Base-by-base conservation (phyloP, 352 stramenopile species). In the Blastocystis sp. region DNA sequence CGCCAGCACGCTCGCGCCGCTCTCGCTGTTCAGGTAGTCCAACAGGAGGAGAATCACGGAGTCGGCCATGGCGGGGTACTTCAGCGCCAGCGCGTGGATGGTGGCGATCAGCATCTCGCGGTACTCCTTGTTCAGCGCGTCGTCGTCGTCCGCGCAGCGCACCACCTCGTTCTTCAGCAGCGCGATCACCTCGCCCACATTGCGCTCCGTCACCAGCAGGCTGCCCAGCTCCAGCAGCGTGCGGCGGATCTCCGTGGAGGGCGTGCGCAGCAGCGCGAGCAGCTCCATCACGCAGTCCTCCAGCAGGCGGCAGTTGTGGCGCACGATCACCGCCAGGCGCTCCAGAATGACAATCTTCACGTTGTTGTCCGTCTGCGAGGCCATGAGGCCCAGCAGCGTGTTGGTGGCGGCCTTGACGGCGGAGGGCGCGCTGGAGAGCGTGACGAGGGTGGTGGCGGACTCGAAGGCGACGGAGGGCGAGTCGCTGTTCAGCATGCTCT, bases 301-400 rank as follows among this genome's bases (percentile, higher is more conserved):
- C 48, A 98, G 89, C 87, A 98, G 93, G 43, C 89, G 84, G 38
- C 93, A 94, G 89, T 97, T 93, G 89, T 97, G 94, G 89, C 97
- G 95, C 90, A 98, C 97, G n/a, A 99, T 92, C 65, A 96, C 94
- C 28, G 94, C 94, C 14, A 99, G 92, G 3, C 96, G 94, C 89
- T 99, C 96, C 24, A 99, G 92, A 59, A 99, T 95, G 91, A 99
- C 99, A 17, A 99, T 93, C 92, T 99, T 99, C 69, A 99, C 95
- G 89, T 99, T 99, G 91, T 99, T 99, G 91, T 99, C 97, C 90
- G 96, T 98, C 91, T 98, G 95, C 48, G 93, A 95, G 91, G 98
- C 98, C 19, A 99, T 92, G 52, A 99, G 92, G 1, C 93, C 94
- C 40, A 95, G 95, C 91, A 99, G 99, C 3, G 97, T 98, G 89